Evolutionary conservation across 1,284 basidiomycete species (phyloP).

Genomic region (Clitocybe nebularis): DNA sequence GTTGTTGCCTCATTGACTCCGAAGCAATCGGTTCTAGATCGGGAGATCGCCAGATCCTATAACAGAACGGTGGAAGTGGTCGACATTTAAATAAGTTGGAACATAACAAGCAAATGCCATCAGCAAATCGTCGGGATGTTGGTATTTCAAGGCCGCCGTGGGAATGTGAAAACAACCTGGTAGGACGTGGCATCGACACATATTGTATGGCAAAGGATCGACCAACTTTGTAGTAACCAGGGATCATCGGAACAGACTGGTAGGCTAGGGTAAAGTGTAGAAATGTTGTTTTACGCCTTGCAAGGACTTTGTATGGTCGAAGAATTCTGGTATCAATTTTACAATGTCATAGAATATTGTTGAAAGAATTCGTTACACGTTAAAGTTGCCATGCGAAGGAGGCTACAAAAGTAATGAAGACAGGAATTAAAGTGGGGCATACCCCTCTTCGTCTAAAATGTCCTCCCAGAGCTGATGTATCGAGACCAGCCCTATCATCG

Average conservation of each 20-base stretch:
- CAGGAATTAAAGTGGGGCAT: constrained; percentile 6
- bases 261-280: neutral
- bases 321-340: neutral
- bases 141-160: constrained; percentile 2
- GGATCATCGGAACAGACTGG: neutral
- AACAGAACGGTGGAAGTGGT: too few species aligned
- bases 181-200: neutral
- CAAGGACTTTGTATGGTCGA: neutral
- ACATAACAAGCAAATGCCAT: too few species aligned
- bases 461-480: constrained; percentile 1
- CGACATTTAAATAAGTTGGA: too few species aligned
- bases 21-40: too few species aligned
- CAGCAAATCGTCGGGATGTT: constrained; percentile 2
- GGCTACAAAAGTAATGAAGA: constrained; percentile 1
- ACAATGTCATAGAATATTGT: neutral
- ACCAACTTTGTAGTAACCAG: neutral
- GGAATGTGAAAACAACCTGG: neutral
- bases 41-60: too few species aligned
- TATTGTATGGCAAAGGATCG: neutral
- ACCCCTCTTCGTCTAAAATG: constrained; percentile 7
- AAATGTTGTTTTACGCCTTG: neutral
- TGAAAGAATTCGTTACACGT: neutral
- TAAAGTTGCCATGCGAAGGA: neutral
- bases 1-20: too few species aligned
- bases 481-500: constrained; percentile 11